Evolutionary conservation across 106 monocot species (phyloP).

Genomic region (Phalaenopsis aphrodite): DNA sequence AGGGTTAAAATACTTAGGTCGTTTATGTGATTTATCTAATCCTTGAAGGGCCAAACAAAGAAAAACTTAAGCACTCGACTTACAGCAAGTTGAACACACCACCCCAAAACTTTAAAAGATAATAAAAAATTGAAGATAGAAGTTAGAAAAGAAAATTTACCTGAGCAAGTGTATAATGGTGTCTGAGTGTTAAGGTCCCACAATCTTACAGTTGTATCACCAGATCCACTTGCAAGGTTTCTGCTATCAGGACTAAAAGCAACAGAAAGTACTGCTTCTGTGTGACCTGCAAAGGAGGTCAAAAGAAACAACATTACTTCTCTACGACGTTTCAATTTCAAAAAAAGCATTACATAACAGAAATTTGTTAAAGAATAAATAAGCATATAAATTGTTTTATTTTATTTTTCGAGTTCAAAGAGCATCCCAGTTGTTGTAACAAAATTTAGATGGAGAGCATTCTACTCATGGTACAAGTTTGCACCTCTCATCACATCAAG

Average conservation of each 20-base stretch:
- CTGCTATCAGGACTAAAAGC: slow-evolving; percentile 90
- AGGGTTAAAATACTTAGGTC: neutral
- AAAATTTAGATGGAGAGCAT: no score
- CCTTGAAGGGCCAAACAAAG: neutral
- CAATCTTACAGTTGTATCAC: slow-evolving; percentile 88
- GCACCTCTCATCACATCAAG: no score
- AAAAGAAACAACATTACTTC: neutral
- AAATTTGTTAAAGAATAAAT: neutral
- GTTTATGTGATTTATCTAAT: neutral
- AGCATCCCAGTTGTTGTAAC: no score
- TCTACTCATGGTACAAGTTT: no score
- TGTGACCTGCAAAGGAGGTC: slow-evolving; percentile 50
- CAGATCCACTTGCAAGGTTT: slow-evolving; percentile 87
- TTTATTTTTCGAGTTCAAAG: no score
- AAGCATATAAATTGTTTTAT: neutral
- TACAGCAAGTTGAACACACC: neutral
- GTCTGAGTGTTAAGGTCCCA: slow-evolving; percentile 98
- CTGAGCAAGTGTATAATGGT: slow-evolving; percentile 85
- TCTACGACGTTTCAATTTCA: neutral
- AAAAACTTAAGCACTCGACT: neutral
- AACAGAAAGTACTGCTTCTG: slow-evolving; percentile 92
- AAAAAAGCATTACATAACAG: neutral
- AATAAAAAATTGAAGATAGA: neutral
- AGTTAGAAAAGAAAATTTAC: slow-evolving; percentile 19
- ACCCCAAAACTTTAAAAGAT: neutral